Percentiles rank a stretch among this genome's conserved stretches.
These are phyloP conservation scores for Astragalus glycyphyllos DNA, from an alignment of 306 rosid species.

Conservation along the genomic window DNA sequence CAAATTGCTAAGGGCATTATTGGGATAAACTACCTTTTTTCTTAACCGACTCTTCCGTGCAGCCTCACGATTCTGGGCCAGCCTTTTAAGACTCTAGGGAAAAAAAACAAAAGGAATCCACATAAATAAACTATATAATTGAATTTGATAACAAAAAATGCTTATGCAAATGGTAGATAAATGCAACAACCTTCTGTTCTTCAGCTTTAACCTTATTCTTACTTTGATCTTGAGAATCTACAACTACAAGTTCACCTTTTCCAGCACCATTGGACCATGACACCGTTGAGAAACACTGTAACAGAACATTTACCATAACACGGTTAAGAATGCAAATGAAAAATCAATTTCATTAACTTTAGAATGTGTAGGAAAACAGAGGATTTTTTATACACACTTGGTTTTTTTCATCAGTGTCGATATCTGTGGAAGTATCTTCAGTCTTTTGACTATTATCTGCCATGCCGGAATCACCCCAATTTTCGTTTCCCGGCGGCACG, in stretches of 20 bases:
- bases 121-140: neutral
- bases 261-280: constrained; percentile 61
- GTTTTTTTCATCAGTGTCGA: constrained; percentile 71
- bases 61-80: constrained; percentile 92
- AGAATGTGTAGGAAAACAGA: constrained; percentile 3
- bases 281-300: constrained; percentile 29
- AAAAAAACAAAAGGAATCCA: neutral
- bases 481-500: constrained; percentile 60
- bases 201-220: constrained; percentile 55
- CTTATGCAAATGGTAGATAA: neutral
- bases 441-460: constrained; percentile 86
- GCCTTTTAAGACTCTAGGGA: constrained; percentile 68
- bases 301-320: neutral
- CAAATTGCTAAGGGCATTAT: too few relatives aligned
- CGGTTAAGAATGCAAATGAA: neutral
- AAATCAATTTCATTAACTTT: too few relatives aligned
- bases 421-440: constrained; percentile 82
- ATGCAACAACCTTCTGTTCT: constrained; percentile 65
- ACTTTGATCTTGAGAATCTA: constrained; percentile 69
- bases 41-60: constrained; percentile 86
- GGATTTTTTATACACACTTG: constrained; percentile 48
- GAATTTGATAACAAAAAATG: neutral
- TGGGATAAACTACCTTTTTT: constrained; percentile 65
- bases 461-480: constrained; percentile 66
- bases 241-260: constrained; percentile 55